Conservation (phyloP, 192 early-diverging fungal species). For the Umbelopsis ramanniana region DNA sequence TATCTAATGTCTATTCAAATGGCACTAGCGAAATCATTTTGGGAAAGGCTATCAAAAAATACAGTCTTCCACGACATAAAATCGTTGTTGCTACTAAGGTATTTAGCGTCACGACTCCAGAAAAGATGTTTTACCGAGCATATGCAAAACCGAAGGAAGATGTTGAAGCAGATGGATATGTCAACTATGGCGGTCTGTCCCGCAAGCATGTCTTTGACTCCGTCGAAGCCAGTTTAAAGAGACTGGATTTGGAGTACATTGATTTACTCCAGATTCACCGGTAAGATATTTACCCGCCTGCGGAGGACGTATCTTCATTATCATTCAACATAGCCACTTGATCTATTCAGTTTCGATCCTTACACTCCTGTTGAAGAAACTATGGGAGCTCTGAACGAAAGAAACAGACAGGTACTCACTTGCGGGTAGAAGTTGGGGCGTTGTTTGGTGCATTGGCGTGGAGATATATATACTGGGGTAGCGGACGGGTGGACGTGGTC, state of each 20-base stretch:
- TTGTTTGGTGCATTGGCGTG: no score
- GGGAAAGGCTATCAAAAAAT: constrained; percentile 44
- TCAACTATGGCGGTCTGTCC: constrained; percentile 74
- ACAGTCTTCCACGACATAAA: constrained; percentile 57
- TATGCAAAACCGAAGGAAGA: background rate
- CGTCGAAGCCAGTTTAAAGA: constrained; percentile 61
- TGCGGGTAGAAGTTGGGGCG: no score
- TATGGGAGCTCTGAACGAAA: constrained; percentile 72
- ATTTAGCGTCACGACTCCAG: constrained; percentile 48
- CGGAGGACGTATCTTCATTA: no score
- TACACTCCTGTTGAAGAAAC: constrained; percentile 69
- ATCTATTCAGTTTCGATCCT: background rate
- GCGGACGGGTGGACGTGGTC: no score
- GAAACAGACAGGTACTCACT: no score
- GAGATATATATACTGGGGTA: no score
- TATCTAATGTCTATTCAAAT: constrained; percentile 49
- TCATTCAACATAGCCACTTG: background rate
- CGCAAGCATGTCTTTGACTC: constrained; percentile 82
- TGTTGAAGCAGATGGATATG: constrained; percentile 1
- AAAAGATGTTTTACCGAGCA: background rate
- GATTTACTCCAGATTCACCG: constrained; percentile 74
- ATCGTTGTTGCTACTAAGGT: constrained; percentile 82
- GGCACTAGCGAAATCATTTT: constrained; percentile 42
- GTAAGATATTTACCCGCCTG: constrained; percentile 2
- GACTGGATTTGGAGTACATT: constrained; percentile 68